These are phyloP conservation scores for Neurospora sp. DNA, from an alignment of 2,329 filamentous ascomycete species.

Conservation along the genomic window DNA sequence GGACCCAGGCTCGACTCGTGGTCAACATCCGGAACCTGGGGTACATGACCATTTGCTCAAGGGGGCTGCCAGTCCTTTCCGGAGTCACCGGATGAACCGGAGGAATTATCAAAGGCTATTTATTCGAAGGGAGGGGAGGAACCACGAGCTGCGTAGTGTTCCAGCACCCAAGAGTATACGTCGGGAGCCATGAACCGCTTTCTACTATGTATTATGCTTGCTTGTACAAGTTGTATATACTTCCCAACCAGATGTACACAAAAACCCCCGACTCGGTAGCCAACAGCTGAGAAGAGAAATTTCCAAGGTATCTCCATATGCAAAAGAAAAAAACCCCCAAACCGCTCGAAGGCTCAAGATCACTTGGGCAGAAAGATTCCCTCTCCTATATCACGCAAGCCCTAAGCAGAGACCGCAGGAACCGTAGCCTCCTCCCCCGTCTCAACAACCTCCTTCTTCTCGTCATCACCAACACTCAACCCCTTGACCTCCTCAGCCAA, in stretches of 20 bases:
- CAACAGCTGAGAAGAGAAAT: not conserved
- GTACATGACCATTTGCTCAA: not conserved
- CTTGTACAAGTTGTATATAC: not conserved
- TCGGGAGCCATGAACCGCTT: not conserved
- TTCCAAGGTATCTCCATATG: not conserved
- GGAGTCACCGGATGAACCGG: not conserved
- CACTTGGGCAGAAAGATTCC: not conserved
- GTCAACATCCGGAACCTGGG: not conserved
- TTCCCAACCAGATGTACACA: not conserved
- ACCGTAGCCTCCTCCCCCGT: slow-evolving; percentile 8
- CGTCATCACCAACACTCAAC: slow-evolving; percentile 13
- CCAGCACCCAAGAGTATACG: too few relatives aligned
- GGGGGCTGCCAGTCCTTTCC: not conserved
- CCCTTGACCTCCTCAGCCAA: slow-evolving; percentile 14
- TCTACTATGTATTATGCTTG: not conserved
- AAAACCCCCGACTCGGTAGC: not conserved
- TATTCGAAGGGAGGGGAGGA: too few relatives aligned
- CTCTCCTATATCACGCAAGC: not conserved
- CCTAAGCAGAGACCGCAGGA: not conserved
- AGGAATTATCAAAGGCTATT: not conserved
- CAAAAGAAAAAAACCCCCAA: not conserved
- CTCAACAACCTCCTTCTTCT: slow-evolving; percentile 8
- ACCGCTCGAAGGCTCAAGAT: not conserved
- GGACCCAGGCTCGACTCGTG: not conserved
- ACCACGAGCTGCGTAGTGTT: too few relatives aligned